phyloP scores from a whole-genome alignment of 2,329 filamentous ascomycete species.

The Hirsutella minnesotensis region DNA sequence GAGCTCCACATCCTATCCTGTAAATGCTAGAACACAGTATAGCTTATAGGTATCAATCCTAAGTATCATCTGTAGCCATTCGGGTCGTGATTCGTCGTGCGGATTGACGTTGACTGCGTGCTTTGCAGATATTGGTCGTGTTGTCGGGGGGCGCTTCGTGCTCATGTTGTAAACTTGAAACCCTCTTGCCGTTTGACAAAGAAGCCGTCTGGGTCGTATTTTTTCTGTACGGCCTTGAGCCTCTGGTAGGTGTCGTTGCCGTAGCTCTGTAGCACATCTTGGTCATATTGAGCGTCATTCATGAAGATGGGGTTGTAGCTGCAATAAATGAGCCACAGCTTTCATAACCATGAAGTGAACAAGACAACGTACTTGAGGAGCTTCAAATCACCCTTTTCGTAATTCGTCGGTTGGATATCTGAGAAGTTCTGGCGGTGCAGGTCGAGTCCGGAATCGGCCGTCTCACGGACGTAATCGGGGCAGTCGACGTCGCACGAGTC shows the following conservation, averaged over 20 bases:
- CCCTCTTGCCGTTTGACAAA: conserved; percentile 6
- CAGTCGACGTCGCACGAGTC: conserved; percentile 9
- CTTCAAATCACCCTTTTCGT: conserved; percentile 8
- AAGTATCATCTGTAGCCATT: too few relatives aligned
- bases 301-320: conserved; percentile 14
- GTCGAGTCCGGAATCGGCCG: conserved; percentile 5
- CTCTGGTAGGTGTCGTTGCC: conserved; percentile 5
- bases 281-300: conserved; percentile 10
- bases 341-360: background rate
- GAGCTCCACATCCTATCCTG: background rate
- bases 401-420: conserved; percentile 10
- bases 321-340: background rate
- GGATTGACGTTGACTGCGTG: too few relatives aligned
- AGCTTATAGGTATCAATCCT: background rate
- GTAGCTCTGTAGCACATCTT: conserved; percentile 10
- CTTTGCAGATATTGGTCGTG: too few relatives aligned
- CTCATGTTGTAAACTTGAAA: conserved; percentile 1
- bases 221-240: conserved; percentile 4
- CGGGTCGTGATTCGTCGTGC: too few relatives aligned
- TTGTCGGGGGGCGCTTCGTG: too few relatives aligned
- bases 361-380: conserved; percentile 5
- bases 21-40: background rate
- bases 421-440: conserved; percentile 7
- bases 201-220: conserved; percentile 8
- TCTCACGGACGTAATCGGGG: conserved; percentile 3